Percentiles rank a stretch among this genome's conserved stretches.
Conservation (phyloP, 345 rosid genomes). For the Eucalyptus erythrocorys region DNA sequence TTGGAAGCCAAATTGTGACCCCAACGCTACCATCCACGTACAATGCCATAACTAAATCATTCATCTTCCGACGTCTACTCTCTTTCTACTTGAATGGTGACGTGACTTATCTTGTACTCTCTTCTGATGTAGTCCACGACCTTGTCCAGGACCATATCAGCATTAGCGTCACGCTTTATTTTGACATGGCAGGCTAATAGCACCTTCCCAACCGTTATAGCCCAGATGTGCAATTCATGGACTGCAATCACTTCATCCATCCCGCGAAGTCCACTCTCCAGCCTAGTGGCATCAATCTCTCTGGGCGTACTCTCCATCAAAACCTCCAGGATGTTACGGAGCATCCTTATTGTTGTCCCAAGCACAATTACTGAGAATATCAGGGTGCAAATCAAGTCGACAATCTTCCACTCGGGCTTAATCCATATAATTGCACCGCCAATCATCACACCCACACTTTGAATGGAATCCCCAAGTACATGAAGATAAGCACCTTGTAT, state of each 20-base stretch:
- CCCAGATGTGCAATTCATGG: constrained; percentile 83
- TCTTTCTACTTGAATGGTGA: constrained; percentile 73
- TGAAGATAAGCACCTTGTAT: constrained; percentile 79
- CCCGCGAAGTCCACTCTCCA: constrained; percentile 47
- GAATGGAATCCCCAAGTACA: constrained; percentile 75
- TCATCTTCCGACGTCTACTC: not conserved
- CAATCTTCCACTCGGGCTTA: constrained; percentile 52
- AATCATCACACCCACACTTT: constrained; percentile 77
- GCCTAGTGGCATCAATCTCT: constrained; percentile 68
- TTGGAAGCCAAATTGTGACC: not conserved
- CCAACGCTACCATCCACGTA: not conserved
- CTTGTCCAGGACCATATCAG: constrained; percentile 60
- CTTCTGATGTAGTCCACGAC: constrained; percentile 54
- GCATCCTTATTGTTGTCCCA: constrained; percentile 71
- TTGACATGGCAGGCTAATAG: constrained; percentile 76
- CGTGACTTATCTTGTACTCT: constrained; percentile 70
- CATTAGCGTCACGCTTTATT: constrained; percentile 59
- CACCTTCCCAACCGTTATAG: constrained; percentile 70
- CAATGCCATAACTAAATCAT: not conserved
- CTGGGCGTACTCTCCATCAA: constrained; percentile 88
- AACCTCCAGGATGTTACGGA: constrained; percentile 59
- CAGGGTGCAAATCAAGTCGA: constrained; percentile 70
- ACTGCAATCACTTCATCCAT: constrained; percentile 70
- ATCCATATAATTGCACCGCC: constrained; percentile 76
- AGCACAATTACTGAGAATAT: constrained; percentile 61